A percentile compares a stretch with the other conserved stretches of the same genome.
These are phyloP conservation scores for Candida tibetensis DNA, from an alignment of 805 yeast species.

Conservation along the genomic window DNA sequence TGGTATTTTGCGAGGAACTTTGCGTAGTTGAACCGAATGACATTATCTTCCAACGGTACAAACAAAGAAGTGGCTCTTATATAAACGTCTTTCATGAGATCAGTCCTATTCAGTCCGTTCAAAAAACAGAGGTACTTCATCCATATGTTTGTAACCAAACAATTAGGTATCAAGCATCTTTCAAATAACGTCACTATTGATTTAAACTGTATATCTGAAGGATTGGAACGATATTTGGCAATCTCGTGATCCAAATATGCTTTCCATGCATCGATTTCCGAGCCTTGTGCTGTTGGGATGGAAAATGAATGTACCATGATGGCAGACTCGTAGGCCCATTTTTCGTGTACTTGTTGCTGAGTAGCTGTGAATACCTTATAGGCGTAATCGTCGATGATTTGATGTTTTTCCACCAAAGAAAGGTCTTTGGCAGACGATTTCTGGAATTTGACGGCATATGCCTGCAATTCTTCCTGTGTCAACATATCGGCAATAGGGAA, in stretches of 20 bases:
- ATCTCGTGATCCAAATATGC: slow-evolving; percentile 59
- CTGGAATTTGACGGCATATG: slow-evolving; percentile 21
- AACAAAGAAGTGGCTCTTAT: slow-evolving; percentile 46
- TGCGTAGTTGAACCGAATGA: slow-evolving; percentile 25
- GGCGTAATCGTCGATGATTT: slow-evolving; percentile 43
- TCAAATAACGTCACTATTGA: slow-evolving; percentile 51
- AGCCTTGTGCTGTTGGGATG: slow-evolving; percentile 20
- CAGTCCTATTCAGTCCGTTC: slow-evolving; percentile 24
- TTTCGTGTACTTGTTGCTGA: slow-evolving; percentile 50
- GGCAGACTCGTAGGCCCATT: slow-evolving; percentile 73
- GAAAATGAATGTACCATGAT: slow-evolving; percentile 60
- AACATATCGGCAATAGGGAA: slow-evolving; percentile 30
- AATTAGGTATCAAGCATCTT: slow-evolving; percentile 69
- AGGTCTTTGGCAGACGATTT: slow-evolving; percentile 22
- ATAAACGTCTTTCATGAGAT: slow-evolving; percentile 43
- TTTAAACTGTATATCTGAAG: slow-evolving; percentile 14
- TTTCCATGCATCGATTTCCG: slow-evolving; percentile 45
- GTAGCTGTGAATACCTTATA: slow-evolving; percentile 43
- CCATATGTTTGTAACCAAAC: slow-evolving; percentile 65
- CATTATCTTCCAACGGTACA: slow-evolving; percentile 30
- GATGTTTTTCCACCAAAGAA: slow-evolving; percentile 38
- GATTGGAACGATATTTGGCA: neutral
- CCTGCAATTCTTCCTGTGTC: slow-evolving; percentile 14
- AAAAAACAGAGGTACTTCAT: slow-evolving; percentile 58
- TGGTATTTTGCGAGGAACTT: slow-evolving; percentile 19